Evolutionary conservation across 305 asterid species (phyloP).

Genomic region (Fraxinus xanthoxyloides): DNA sequence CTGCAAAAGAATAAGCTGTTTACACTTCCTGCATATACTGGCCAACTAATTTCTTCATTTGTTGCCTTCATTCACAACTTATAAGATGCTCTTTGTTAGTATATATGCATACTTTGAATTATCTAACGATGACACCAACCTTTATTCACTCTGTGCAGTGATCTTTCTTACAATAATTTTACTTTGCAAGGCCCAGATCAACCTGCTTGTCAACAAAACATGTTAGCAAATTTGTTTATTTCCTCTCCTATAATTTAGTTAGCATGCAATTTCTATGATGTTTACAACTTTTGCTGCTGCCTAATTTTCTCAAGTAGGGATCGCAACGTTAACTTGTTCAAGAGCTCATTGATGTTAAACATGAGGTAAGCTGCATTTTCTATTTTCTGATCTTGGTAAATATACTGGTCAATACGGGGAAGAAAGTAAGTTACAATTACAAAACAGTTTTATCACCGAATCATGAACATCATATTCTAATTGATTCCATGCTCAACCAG

Average conservation of each 20-base stretch:
- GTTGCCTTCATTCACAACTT: background rate
- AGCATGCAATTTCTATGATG: background rate
- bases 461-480: slow-evolving; percentile 23
- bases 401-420: background rate
- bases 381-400: slow-evolving; percentile 3
- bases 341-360: slow-evolving; percentile 53
- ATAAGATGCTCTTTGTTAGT: background rate
- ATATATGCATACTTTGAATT: background rate
- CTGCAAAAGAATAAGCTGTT: background rate
- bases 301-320: slow-evolving; percentile 50
- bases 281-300: slow-evolving; percentile 17
- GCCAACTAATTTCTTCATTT: background rate
- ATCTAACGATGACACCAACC: slow-evolving; percentile 22
- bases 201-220: slow-evolving; percentile 66
- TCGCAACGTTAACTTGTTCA: slow-evolving; percentile 66
- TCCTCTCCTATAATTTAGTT: slow-evolving; percentile 13
- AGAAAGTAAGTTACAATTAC: slow-evolving; percentile 9
- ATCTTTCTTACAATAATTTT: slow-evolving; percentile 90
- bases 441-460: background rate
- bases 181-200: slow-evolving; percentile 73
- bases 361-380: slow-evolving; percentile 51
- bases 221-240: slow-evolving; percentile 39
- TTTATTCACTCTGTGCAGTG: slow-evolving; percentile 52
- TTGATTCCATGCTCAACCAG: slow-evolving; percentile 23
- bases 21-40: background rate